A percentile compares a stretch with the other conserved stretches of the same genome.
phyloP scores from a whole-genome alignment of 441 rosid genomes.

The Lepidium campestre region DNA sequence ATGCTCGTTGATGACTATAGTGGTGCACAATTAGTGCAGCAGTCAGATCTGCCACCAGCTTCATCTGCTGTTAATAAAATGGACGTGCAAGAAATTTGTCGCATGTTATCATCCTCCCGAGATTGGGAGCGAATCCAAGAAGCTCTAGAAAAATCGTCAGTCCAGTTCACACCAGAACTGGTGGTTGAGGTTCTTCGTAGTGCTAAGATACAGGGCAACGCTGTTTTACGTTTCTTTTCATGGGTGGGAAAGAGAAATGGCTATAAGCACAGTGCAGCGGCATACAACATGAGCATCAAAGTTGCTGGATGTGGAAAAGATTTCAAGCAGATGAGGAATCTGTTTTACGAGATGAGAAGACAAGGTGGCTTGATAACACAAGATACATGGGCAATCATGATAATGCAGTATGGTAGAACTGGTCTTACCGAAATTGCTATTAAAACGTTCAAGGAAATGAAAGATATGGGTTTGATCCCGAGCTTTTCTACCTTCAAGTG shows the following conservation, averaged over 20 bases:
- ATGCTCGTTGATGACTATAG: conserved; percentile 17
- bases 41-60: conserved; percentile 23
- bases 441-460: conserved; percentile 65
- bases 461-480: conserved; percentile 40
- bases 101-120: conserved; percentile 37
- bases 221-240: conserved; percentile 58
- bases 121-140: conserved; percentile 42
- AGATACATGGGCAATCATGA: conserved; percentile 81
- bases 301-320: conserved; percentile 73
- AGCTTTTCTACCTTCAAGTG: conserved; percentile 58
- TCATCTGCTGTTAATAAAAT: conserved; percentile 28
- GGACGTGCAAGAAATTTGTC: conserved; percentile 44
- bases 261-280: conserved; percentile 56
- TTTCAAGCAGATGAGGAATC: conserved; percentile 74
- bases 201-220: conserved; percentile 40
- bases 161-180: conserved; percentile 60
- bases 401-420: conserved; percentile 74
- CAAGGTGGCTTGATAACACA: conserved; percentile 49
- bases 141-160: conserved; percentile 39
- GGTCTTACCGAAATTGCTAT: conserved; percentile 75
- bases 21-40: conserved; percentile 9
- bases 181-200: conserved; percentile 44
- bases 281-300: conserved; percentile 85
- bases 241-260: conserved; percentile 65
- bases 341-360: conserved; percentile 79